phyloP scores from a whole-genome alignment of 192 early-diverging fungal genomes.

The Backusella tuberculispora region DNA sequence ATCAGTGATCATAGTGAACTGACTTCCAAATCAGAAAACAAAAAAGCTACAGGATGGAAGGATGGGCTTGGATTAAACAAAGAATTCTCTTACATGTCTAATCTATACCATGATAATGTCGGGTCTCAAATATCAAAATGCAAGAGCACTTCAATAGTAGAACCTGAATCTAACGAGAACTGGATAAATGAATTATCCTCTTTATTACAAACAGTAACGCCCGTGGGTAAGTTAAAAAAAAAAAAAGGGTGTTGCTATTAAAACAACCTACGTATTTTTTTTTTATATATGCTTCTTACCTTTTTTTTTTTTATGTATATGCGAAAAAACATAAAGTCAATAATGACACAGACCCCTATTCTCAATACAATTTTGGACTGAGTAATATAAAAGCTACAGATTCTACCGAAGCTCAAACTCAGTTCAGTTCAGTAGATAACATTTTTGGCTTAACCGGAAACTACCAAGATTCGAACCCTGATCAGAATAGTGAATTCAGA shows the following conservation, averaged over 20 bases:
- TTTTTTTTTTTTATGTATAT: not conserved
- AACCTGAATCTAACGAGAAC: slow-evolving; percentile 1
- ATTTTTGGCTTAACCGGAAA: not conserved
- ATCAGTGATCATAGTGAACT: not conserved
- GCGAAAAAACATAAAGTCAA: not conserved
- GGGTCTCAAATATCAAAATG: not conserved
- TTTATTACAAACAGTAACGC: slow-evolving; percentile 2
- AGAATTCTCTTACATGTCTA: not conserved
- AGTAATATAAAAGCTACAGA: no score
- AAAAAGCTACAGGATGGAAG: not conserved
- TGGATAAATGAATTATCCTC: slow-evolving; percentile 36
- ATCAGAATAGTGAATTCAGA: slow-evolving; percentile 3
- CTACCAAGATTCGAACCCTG: not conserved
- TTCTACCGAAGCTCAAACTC: not conserved
- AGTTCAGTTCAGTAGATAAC: slow-evolving; percentile 17
- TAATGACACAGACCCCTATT: not conserved
- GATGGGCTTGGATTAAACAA: not conserved
- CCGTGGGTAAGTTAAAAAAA: slow-evolving; percentile 9
- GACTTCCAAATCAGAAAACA: not conserved
- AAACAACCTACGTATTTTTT: not conserved
- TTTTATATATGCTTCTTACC: not conserved
- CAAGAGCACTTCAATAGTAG: not conserved
- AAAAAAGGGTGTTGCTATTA: not conserved
- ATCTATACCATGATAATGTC: not conserved
- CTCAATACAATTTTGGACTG: not conserved